Conservation (phyloP, 148 eudicot genomes). For the Fagopyrum esculentum region DNA sequence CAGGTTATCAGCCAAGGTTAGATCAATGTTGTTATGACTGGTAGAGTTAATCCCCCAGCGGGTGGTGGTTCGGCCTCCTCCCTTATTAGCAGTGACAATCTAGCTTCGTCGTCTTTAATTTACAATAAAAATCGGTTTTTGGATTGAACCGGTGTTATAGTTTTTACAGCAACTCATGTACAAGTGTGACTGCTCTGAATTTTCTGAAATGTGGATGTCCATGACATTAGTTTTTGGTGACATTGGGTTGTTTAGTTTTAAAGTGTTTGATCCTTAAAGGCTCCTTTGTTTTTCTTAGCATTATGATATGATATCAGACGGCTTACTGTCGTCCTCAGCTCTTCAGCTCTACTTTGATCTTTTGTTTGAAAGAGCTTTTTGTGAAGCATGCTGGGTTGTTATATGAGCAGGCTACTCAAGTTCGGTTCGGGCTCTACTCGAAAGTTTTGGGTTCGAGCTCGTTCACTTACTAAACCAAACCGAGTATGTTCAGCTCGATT, state of each 20-base stretch:
- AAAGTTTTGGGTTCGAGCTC: too few species aligned
- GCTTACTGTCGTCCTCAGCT: too few species aligned
- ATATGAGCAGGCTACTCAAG: too few species aligned
- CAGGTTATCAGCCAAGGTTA: background rate
- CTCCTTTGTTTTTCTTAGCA: background rate
- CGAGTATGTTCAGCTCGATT: too few species aligned
- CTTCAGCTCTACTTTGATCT: too few species aligned
- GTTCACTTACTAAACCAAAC: background rate
- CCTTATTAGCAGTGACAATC: background rate
- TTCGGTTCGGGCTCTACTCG: too few species aligned
- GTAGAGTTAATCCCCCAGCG: background rate
- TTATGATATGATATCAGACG: background rate
- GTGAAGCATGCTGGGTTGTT: too few species aligned
- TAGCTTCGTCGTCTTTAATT: background rate
- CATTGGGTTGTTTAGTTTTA: background rate
- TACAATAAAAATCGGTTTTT: background rate
- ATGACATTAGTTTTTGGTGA: background rate
- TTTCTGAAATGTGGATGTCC: constrained; percentile 1
- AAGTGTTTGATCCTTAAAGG: background rate
- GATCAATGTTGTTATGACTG: background rate
- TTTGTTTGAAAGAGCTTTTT: too few species aligned
- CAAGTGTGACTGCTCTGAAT: background rate
- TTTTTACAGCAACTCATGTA: background rate
- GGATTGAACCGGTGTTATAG: constrained; percentile 3
- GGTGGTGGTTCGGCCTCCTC: background rate